A percentile compares a stretch with the other conserved stretches of the same genome.
phyloP scores from a whole-genome alignment of 2,329 filamentous ascomycete species.

The Arthrocladium fulminans region DNA sequence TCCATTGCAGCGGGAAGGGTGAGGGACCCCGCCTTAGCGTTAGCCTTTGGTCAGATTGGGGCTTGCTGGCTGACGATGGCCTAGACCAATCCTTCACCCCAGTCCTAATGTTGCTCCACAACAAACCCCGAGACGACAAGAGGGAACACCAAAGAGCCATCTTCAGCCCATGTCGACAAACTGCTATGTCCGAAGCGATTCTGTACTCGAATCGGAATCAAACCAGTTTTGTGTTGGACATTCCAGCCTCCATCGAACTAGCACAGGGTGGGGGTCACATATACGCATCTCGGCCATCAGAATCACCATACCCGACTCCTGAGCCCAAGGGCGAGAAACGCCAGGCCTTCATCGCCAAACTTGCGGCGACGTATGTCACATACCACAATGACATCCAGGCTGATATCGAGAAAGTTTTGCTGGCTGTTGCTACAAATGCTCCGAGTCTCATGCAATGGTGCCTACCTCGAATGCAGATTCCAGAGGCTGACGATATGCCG shows the following conservation, averaged over 20 bases:
- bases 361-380: constrained; percentile 27
- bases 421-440: constrained; percentile 23
- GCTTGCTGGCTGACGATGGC: no score
- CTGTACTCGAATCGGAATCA: constrained; percentile 42
- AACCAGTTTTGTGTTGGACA: constrained; percentile 47
- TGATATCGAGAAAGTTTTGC: constrained; percentile 33
- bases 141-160: no score
- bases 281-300: constrained; percentile 38
- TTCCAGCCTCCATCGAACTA: constrained; percentile 48
- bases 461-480: constrained; percentile 4
- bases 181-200: constrained; percentile 23
- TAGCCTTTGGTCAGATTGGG: no score
- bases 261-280: constrained; percentile 39
- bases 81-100: no score
- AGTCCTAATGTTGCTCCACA: no score
- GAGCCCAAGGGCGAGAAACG: constrained; percentile 45
- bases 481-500: constrained; percentile 2
- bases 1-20: no score
- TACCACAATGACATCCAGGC: constrained; percentile 24
- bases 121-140: no score
- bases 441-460: constrained; percentile 10
- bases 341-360: constrained; percentile 30
- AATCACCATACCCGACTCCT: constrained; percentile 40
- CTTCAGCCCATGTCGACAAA: not conserved
- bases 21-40: no score